A percentile compares a stretch with the other conserved stretches of the same genome.
Evolutionary conservation across 176 grass and related monocot species (phyloP).

Genomic region (Eleusine coracana): DNA sequence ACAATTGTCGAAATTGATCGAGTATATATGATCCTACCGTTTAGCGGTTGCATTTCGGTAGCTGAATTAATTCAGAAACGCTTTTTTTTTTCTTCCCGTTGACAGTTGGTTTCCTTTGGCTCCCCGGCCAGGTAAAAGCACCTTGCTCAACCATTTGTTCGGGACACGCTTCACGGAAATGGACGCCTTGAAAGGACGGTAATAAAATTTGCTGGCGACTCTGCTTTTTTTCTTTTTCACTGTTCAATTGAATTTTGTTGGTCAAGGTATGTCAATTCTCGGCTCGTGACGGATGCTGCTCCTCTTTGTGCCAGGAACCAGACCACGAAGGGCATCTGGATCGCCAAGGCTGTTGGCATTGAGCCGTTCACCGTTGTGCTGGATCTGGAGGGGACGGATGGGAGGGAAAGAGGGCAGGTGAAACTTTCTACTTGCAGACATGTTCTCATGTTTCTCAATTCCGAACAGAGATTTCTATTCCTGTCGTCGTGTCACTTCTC

Average conservation of each 20-base stretch:
- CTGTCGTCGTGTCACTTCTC: background rate
- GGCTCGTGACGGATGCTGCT: background rate
- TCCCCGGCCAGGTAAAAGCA: conserved; percentile 76
- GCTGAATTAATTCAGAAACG: background rate
- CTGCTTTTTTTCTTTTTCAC: background rate
- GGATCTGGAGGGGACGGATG: conserved; percentile 92
- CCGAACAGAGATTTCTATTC: background rate
- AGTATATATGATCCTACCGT: background rate
- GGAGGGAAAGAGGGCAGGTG: conserved; percentile 87
- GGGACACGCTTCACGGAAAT: conserved; percentile 77
- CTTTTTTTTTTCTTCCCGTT: background rate
- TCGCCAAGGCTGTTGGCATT: conserved; percentile 66
- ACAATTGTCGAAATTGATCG: background rate
- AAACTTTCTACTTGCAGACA: background rate
- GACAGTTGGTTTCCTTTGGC: conserved; percentile 17
- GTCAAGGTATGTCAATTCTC: background rate
- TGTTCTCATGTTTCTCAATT: background rate
- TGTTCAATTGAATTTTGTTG: background rate
- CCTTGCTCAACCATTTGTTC: conserved; percentile 86
- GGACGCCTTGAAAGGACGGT: conserved; percentile 90
- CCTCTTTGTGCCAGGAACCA: conserved; percentile 58
- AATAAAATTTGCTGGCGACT: background rate
- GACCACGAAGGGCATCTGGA: conserved; percentile 92
- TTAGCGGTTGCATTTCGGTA: background rate
- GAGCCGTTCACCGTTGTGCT: conserved; percentile 78